Evolutionary conservation across 768 basidiomycete species (phyloP).

Genomic region (Lactarius deliciosus): DNA sequence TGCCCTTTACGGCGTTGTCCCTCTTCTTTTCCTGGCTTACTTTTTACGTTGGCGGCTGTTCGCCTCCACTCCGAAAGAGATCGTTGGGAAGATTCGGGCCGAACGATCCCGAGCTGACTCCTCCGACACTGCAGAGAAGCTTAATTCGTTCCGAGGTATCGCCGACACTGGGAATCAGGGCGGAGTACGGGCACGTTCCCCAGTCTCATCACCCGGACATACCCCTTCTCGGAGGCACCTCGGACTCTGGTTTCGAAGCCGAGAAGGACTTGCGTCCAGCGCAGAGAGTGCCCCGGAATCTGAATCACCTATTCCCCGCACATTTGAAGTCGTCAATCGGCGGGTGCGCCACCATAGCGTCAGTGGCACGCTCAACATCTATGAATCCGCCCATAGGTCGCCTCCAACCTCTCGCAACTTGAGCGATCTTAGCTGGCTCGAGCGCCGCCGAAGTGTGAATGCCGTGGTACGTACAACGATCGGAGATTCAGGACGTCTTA

Average conservation of each 20-base stretch:
- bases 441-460: slow-evolving; percentile 68
- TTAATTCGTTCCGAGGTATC: slow-evolving; percentile 30
- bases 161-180: slow-evolving; percentile 25
- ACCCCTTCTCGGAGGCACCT: slow-evolving; percentile 38
- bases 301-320: slow-evolving; percentile 35
- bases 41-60: slow-evolving; percentile 20
- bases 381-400: slow-evolving; percentile 43
- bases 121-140: slow-evolving; percentile 44
- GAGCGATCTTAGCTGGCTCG: slow-evolving; percentile 77
- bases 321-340: slow-evolving; percentile 53
- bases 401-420: slow-evolving; percentile 52
- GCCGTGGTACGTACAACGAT: slow-evolving; percentile 53
- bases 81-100: slow-evolving; percentile 20
- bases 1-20: slow-evolving; percentile 56
- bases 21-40: slow-evolving; percentile 41
- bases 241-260: slow-evolving; percentile 41
- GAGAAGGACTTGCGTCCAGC: slow-evolving; percentile 40
- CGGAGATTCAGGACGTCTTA: slow-evolving; percentile 4
- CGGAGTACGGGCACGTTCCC: slow-evolving; percentile 31
- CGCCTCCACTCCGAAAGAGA: slow-evolving; percentile 14
- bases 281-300: slow-evolving; percentile 38
- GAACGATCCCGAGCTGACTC: slow-evolving; percentile 38
- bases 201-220: slow-evolving; percentile 34
- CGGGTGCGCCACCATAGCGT: slow-evolving; percentile 54
- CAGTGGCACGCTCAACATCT: slow-evolving; percentile 42